These are phyloP conservation scores for Glonium stellatum DNA, from an alignment of 495 filamentous ascomycete genomes.

Conservation along the genomic window DNA sequence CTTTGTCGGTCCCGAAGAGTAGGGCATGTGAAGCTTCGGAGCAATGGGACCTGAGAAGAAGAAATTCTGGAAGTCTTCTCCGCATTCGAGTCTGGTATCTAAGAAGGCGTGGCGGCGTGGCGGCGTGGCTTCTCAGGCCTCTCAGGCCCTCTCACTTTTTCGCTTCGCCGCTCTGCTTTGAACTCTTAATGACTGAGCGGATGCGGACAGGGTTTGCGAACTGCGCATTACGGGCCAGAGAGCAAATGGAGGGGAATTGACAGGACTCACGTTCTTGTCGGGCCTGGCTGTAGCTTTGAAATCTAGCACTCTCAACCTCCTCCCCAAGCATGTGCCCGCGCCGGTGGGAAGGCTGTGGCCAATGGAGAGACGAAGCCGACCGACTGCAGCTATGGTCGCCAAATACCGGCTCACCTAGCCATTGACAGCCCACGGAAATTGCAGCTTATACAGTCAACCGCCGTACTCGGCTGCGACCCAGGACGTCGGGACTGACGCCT, in stretches of 20 bases:
- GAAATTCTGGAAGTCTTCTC: too few species aligned
- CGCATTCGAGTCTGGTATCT: too few species aligned
- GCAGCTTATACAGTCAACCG: neutral
- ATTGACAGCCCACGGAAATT: neutral
- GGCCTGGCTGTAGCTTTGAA: neutral
- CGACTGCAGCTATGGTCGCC: neutral
- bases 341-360: neutral
- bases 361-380: neutral
- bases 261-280: neutral
- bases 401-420: neutral
- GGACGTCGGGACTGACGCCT: neutral
- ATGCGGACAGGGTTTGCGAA: too few species aligned
- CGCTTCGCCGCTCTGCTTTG: too few species aligned
- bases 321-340: neutral
- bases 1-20: too few species aligned
- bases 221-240: too few species aligned
- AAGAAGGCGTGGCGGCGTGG: too few species aligned
- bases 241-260: neutral
- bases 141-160: too few species aligned
- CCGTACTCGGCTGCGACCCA: neutral
- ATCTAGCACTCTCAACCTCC: neutral
- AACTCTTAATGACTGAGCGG: too few species aligned
- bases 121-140: too few species aligned
- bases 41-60: too few species aligned
- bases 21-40: too few species aligned